Evolutionary conservation across 805 yeast genomes (phyloP).

Genomic region (Scheffersomyces coipomensis): DNA sequence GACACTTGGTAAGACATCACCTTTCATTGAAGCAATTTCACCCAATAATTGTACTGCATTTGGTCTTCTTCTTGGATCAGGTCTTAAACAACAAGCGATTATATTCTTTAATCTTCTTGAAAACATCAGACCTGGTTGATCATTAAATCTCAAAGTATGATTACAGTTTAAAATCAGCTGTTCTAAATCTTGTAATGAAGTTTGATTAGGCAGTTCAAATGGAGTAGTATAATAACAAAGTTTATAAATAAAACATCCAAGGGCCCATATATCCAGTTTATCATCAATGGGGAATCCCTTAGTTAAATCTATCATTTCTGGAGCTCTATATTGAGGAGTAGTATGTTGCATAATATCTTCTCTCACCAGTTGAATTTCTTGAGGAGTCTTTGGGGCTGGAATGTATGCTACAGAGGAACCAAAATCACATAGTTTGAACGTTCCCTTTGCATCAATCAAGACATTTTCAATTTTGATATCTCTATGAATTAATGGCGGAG

Average conservation of each 20-base stretch:
- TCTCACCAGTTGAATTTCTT: slow-evolving; percentile 58
- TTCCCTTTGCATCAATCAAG: slow-evolving; percentile 54
- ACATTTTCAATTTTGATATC: slow-evolving; percentile 85
- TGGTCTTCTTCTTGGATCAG: slow-evolving; percentile 71
- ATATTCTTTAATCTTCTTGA: slow-evolving; percentile 62
- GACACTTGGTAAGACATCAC: slow-evolving; percentile 40
- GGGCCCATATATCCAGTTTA: slow-evolving; percentile 83
- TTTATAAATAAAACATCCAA: slow-evolving; percentile 76
- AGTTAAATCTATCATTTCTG: slow-evolving; percentile 78
- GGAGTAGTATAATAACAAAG: slow-evolving; percentile 82
- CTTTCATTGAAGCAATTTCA: slow-evolving; percentile 63
- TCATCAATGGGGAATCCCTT: slow-evolving; percentile 73
- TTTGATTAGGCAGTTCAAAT: slow-evolving; percentile 54
- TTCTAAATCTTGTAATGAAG: slow-evolving; percentile 45
- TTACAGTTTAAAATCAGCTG: slow-evolving; percentile 58
- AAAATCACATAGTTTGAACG: slow-evolving; percentile 75
- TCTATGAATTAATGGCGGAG: slow-evolving; percentile 71
- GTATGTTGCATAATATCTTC: slow-evolving; percentile 76
- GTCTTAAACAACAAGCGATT: slow-evolving; percentile 58
- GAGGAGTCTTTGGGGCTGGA: slow-evolving; percentile 60
- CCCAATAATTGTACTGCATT: slow-evolving; percentile 68
- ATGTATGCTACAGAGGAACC: slow-evolving; percentile 72
- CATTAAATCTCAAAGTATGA: slow-evolving; percentile 45
- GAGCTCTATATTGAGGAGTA: slow-evolving; percentile 82
- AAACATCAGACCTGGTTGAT: slow-evolving; percentile 48